A percentile compares a stretch with the other conserved stretches of the same genome.
Evolutionary conservation across 2,329 filamentous ascomycete species (phyloP).

Genomic region (Fusarium annulatum): DNA sequence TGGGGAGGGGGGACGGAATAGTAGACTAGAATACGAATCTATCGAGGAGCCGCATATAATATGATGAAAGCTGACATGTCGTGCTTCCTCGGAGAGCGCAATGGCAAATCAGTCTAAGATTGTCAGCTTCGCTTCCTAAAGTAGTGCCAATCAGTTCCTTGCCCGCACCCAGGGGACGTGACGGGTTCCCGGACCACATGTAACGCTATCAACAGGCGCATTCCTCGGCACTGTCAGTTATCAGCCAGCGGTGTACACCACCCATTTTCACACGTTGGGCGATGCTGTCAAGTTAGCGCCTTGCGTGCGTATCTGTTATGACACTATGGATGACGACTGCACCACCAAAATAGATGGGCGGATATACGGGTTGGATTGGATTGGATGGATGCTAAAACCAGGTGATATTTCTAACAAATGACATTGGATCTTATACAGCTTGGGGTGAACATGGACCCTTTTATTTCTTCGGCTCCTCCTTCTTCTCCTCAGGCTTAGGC

Average conservation of each 20-base stretch:
- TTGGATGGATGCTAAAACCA: conserved; percentile 37
- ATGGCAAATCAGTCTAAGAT: conserved; percentile 34
- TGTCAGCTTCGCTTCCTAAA: conserved; percentile 39
- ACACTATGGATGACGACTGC: conserved; percentile 19
- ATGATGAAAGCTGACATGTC: conserved; percentile 38
- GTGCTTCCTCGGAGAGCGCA: conserved; percentile 18
- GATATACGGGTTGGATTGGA: conserved; percentile 3
- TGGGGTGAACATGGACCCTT: conserved; percentile 31
- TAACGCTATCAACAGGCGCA: conserved; percentile 33
- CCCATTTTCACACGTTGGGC: conserved; percentile 13
- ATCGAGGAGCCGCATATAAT: conserved; percentile 23
- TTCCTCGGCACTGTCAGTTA: conserved; percentile 19
- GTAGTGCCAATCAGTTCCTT: conserved; percentile 39
- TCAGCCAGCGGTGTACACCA: conserved; percentile 18
- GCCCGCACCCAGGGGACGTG: conserved; percentile 23
- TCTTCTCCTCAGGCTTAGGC: conserved; percentile 92
- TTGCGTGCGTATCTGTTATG: conserved; percentile 15
- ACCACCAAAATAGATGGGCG: conserved; percentile 4
- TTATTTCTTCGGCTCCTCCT: conserved; percentile 93
- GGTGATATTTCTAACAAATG: conserved; percentile 48
- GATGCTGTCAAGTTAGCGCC: conserved; percentile 5
- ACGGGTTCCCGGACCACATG: conserved; percentile 25
- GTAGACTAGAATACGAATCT: conserved; percentile 13
- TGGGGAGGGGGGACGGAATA: conserved; percentile 18
- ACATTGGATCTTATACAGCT: conserved; percentile 48